These are phyloP conservation scores for Hypsizygus ulmarius DNA, from an alignment of 1,284 basidiomycete genomes.

Conservation along the genomic window DNA sequence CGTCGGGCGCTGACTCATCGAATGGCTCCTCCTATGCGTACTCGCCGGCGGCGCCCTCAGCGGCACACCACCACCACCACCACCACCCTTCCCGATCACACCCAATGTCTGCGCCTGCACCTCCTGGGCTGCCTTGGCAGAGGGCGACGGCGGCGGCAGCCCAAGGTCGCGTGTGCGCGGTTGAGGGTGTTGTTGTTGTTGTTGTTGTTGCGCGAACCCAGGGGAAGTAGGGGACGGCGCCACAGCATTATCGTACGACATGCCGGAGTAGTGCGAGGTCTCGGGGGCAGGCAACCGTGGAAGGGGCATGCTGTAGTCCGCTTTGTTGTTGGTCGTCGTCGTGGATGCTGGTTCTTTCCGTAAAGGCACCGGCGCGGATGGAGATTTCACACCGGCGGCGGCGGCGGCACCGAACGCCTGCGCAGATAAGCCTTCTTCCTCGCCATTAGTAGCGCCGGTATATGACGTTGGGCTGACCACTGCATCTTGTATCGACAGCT, in stretches of 20 bases:
- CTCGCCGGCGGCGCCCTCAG: conserved; percentile 66
- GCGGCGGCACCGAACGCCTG: no score
- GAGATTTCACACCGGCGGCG: no score
- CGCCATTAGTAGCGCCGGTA: no score
- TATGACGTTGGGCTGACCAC: neutral
- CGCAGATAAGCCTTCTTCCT: no score
- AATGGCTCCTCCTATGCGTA: conserved; percentile 71
- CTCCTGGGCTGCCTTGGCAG: conserved; percentile 13
- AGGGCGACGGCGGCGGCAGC: conserved; percentile 36
- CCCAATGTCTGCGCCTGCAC: conserved; percentile 9
- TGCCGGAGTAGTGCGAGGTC: conserved; percentile 72
- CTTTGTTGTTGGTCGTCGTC: conserved; percentile 25
- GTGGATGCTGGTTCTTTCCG: no score
- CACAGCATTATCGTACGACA: conserved; percentile 65
- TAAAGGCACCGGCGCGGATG: no score
- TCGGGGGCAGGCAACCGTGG: conserved; percentile 80
- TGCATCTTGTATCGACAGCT: conserved; percentile 47
- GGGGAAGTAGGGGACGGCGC: conserved; percentile 54
- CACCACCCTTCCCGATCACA: no score
- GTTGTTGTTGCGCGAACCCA: conserved; percentile 50
- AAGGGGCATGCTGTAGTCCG: conserved; percentile 80
- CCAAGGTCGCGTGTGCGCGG: conserved; percentile 59
- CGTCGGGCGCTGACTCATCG: conserved; percentile 69
- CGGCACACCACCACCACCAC: conserved; percentile 31
- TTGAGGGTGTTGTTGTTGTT: conserved; percentile 47